These are phyloP conservation scores for Prinsepia uniflora DNA, from an alignment of 306 rosid species.

Conservation along the genomic window DNA sequence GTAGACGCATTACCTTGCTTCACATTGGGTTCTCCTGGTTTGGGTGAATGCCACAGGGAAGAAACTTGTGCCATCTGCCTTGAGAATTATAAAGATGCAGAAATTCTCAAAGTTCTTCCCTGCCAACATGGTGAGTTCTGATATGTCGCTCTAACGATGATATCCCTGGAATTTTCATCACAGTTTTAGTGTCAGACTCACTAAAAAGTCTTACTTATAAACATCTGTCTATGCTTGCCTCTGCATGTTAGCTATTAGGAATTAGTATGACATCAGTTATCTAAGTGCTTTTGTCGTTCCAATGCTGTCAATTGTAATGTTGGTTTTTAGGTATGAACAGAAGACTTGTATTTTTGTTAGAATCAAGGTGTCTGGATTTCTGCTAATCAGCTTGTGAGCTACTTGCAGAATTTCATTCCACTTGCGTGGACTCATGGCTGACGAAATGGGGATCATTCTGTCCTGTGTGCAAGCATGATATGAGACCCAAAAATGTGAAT, in stretches of 20 bases:
- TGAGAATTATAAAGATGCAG: slow-evolving; percentile 41
- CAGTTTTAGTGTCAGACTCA: neutral
- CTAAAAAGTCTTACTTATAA: neutral
- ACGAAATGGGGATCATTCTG: slow-evolving; percentile 41
- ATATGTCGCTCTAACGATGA: neutral
- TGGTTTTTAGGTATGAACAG: neutral
- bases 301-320: neutral
- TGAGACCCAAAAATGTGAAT: slow-evolving; percentile 19
- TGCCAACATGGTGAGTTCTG: slow-evolving; percentile 34
- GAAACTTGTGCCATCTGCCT: slow-evolving; percentile 48
- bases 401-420: slow-evolving; percentile 40
- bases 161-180: slow-evolving; percentile 3
- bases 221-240: neutral
- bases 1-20: slow-evolving; percentile 38
- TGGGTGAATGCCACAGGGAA: slow-evolving; percentile 19
- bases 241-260: neutral
- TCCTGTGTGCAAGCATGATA: slow-evolving; percentile 42
- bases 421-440: slow-evolving; percentile 39
- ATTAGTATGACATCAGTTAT: neutral
- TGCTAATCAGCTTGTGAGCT: slow-evolving; percentile 14
- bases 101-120: slow-evolving; percentile 38
- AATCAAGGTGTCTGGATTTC: neutral
- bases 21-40: slow-evolving; percentile 22
- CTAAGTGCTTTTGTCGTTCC: neutral
- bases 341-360: too few species aligned